Base-by-base conservation (phyloP, 352 stramenopile genomes). In the Thalassiosira exigua region DNA sequence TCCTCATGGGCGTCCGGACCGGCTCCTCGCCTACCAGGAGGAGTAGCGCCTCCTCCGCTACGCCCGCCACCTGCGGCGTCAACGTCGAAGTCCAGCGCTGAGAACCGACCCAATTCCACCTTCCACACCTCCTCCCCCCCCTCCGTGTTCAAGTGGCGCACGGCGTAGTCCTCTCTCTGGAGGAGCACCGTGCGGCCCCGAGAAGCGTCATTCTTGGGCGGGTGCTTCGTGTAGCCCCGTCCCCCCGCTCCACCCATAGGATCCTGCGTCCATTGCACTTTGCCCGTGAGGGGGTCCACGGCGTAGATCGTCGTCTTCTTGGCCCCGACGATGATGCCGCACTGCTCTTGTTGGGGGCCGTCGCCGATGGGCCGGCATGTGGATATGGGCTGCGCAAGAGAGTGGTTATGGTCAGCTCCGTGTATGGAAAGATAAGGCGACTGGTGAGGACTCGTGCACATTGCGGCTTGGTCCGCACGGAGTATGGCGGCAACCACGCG, bases 51-150 rank as follows among this genome's bases (percentile, higher is more conserved):
- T 33, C 22, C n/a, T 14, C 59, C 46, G 56, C 51, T 73, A 32
- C 41, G 17, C 42, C 42, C 36, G 29, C 29, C 26, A 73, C 59
- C 22, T 48, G 58, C 44, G 24, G 46, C 41, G 67, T 64, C 77
- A 14, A 78, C 65, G 66, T 82, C 75, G 82, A 94, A 92, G 64
- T 93, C 90, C 46, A 95, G 78, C n/a, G 91, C 86, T 68, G 85
- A 89, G 51, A 95, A 91, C 21, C 73, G 79, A 57, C 86, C 87
- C n/a, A 95, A 44, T 11, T 92, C 90, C 14, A 95, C 83, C 74
- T 95, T 95, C 92, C 92, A 96, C 42, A 86, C 69, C 69, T 93
- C 83, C 56, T 76, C 52, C n/a, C 91, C 92, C 2, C 75, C 90
- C 33, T 86, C 69, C 0, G 85, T 82, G 66, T 93, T 89, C 7